Conservation (phyloP, 768 basidiomycete species). For the Mycena rosella region DNA sequence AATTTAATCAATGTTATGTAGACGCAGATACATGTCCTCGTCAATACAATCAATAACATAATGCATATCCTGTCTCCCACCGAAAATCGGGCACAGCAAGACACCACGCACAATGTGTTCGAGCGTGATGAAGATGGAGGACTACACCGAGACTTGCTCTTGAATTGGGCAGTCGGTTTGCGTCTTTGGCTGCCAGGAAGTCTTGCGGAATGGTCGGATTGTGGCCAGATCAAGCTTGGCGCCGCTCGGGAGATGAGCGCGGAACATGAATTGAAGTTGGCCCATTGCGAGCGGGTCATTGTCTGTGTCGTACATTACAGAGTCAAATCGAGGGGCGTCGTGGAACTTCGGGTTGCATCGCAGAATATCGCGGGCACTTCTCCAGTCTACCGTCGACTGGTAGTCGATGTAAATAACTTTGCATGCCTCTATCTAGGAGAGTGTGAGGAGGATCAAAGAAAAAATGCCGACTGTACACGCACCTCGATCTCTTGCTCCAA, state of each 20-base stretch:
- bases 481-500: neutral
- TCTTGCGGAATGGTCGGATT: neutral
- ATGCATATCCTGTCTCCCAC: too few species aligned
- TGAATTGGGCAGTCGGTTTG: neutral
- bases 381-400: neutral
- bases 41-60: too few species aligned
- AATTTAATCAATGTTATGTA: neutral
- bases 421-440: neutral
- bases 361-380: neutral
- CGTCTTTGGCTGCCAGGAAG: neutral
- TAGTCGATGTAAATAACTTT: neutral
- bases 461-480: neutral
- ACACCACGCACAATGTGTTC: too few species aligned
- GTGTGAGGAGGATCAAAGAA: neutral
- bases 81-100: too few species aligned
- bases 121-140: too few species aligned
- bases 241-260: neutral
- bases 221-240: neutral
- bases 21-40: too few species aligned
- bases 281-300: neutral
- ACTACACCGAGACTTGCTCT: too few species aligned
- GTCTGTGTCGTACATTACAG: neutral
- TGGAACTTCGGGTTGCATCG: neutral
- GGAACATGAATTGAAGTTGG: neutral
- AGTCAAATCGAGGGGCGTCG: neutral